Percentiles rank a stretch among this genome's conserved stretches.
phyloP scores from a whole-genome alignment of 257 asterid genomes.

The Perilla frutescens region DNA sequence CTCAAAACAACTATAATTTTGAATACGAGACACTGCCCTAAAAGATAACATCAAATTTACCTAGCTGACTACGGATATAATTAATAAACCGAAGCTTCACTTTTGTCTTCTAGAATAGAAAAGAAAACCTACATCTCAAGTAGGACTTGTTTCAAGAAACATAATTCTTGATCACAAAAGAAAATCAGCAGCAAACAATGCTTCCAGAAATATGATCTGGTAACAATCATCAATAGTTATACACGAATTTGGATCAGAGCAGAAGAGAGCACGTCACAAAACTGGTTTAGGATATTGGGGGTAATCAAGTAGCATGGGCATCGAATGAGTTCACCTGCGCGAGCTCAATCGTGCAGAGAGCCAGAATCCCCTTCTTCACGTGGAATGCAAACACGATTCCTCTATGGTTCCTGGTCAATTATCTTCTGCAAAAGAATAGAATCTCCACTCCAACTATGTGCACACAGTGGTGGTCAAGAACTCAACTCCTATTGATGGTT shows the following conservation, averaged over 20 bases:
- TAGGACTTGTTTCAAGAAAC: slow-evolving; percentile 3
- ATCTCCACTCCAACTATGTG: slow-evolving; percentile 25
- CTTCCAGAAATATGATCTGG: slow-evolving; percentile 20
- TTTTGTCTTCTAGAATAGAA: neutral
- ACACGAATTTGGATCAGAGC: slow-evolving; percentile 23
- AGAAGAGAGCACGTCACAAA: slow-evolving; percentile 27
- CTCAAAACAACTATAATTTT: no score
- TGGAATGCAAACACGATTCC: slow-evolving; percentile 7
- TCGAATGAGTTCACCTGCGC: slow-evolving; percentile 15
- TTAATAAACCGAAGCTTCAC: no score
- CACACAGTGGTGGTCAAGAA: slow-evolving; percentile 22
- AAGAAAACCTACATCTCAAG: neutral
- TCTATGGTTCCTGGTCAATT: slow-evolving; percentile 30
- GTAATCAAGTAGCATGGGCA: slow-evolving; percentile 2
- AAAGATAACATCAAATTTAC: no score
- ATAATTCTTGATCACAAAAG: slow-evolving; percentile 3
- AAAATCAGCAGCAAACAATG: slow-evolving; percentile 14
- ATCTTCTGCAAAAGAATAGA: slow-evolving; percentile 38
- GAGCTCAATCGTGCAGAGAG: slow-evolving; percentile 25
- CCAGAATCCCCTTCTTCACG: slow-evolving; percentile 10
- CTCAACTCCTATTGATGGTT: slow-evolving; percentile 47
- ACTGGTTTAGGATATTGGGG: slow-evolving; percentile 14
- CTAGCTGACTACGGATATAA: no score
- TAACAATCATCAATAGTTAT: slow-evolving; percentile 10
- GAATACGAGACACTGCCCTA: no score